Base-by-base conservation (phyloP, 192 early-diverging fungal genomes). In the Backusella tuberculispora region DNA sequence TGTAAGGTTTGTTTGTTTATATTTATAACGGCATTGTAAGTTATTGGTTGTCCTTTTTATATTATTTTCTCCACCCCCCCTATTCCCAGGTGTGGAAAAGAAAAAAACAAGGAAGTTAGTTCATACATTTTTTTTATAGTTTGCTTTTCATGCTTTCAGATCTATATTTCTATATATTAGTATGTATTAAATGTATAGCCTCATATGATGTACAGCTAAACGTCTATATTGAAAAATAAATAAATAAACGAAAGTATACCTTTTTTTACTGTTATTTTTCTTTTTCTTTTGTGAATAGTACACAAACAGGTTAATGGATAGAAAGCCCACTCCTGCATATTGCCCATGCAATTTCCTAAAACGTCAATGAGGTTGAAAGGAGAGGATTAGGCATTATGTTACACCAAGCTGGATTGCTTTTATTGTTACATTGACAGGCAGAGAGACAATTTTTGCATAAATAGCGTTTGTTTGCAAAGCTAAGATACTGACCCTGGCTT, bases 281-380 rank as follows among this genome's bases (percentile, higher is more conserved):
- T 13, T 26, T 26, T 24, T 60, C 3, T 24, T 60, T 60, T 60
- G 26, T 60, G 53, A 24, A 24, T 60, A n/a, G 10, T 60, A 1
- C 21, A 7, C 53, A 60, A 60, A 60, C 53, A 60, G 53, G 53
- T 60, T 60, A 60, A 26, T 60, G 53, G 24, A 13, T 26, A 26
- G 21, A 60, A 26, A 24, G 53, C 21, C 2, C 53, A 60, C 53
- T 60, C 53, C 53, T 60, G 53, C 53, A 60, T 60, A 60, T 60
- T 60, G 21, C 53, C 53, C 21, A 60, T 60, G 53, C 53, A 60
- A 60, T 60, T 60, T 60, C 53, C 53, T 60, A 60, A 60, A 60
- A 60, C 26, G 26, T 60, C 53, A 60, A 17, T 60, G 3, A 60
- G n/a, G 9, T 60, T 13, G 53, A 24, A 24, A 60, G 53, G 26